Evolutionary conservation across 106 monocot genomes (phyloP).

Genomic region (Gastrodia elata): DNA sequence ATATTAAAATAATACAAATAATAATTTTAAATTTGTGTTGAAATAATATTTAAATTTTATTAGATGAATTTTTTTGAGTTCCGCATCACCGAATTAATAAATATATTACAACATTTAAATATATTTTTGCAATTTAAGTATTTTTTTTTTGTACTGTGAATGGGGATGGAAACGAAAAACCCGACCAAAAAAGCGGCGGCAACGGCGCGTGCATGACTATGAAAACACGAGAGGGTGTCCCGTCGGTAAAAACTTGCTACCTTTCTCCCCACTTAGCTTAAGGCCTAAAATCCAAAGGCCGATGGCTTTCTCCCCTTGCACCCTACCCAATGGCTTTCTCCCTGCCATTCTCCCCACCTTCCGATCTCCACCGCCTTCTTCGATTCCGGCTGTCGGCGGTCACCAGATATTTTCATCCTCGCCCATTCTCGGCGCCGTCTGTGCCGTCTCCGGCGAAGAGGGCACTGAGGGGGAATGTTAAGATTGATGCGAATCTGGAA

Average conservation of each 20-base stretch:
- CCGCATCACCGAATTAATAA: no score
- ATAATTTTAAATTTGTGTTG: no score
- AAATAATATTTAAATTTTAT: no score
- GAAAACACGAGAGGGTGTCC: no score
- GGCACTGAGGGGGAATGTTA: background rate
- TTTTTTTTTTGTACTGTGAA: no score
- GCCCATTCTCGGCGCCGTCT: background rate
- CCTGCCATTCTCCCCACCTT: background rate
- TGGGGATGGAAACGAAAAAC: no score
- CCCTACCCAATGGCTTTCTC: background rate
- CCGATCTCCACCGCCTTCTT: no score
- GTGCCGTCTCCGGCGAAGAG: background rate
- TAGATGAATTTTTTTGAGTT: no score
- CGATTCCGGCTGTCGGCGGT: slow-evolving; percentile 2
- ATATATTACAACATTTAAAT: no score
- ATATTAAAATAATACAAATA: no score
- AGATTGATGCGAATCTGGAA: background rate
- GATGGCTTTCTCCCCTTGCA: no score
- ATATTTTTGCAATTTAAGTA: no score
- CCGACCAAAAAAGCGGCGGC: slow-evolving; percentile 1
- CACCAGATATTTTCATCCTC: background rate
- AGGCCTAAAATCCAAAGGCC: background rate
- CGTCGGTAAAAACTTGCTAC: background rate
- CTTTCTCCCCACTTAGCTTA: background rate
- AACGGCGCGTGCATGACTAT: background rate